These are phyloP conservation scores for Aspergillus sp. DNA, from an alignment of 2,329 filamentous ascomycete species.

Conservation along the genomic window DNA sequence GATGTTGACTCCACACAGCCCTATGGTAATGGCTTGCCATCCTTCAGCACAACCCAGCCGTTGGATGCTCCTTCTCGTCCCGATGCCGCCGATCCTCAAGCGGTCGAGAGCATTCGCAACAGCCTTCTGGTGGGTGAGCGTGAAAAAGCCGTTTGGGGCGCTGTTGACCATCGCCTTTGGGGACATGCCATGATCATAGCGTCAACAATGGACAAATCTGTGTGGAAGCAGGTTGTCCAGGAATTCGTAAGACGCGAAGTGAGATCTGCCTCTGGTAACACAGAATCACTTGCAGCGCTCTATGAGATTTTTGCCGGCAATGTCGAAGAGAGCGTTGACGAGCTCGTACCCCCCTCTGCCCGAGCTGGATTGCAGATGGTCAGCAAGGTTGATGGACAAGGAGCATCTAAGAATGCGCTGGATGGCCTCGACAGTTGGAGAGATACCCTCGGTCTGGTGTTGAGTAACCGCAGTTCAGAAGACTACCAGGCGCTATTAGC, in stretches of 20 bases:
- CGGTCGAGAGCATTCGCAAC: constrained; percentile 71
- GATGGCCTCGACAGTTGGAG: constrained; percentile 92
- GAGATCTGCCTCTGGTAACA: constrained; percentile 74
- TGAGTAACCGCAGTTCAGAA: constrained; percentile 82
- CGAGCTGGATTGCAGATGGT: constrained; percentile 90
- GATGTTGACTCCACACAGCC: constrained; percentile 31
- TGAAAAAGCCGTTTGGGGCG: constrained; percentile 89
- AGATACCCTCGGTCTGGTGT: constrained; percentile 80
- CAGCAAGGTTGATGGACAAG: constrained; percentile 65
- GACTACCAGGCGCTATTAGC: constrained; percentile 77
- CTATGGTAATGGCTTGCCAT: constrained; percentile 24
- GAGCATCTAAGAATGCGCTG: constrained; percentile 68
- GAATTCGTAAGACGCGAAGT: constrained; percentile 97
- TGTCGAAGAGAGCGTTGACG: constrained; percentile 89
- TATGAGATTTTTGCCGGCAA: constrained; percentile 96
- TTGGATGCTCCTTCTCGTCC: constrained; percentile 47
- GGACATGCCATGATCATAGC: constrained; percentile 93
- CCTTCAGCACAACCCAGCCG: constrained; percentile 43
- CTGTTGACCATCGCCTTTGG: constrained; percentile 92
- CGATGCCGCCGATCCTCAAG: constrained; percentile 69
- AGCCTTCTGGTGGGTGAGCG: constrained; percentile 77
- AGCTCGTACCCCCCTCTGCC: constrained; percentile 89
- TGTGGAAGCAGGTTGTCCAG: constrained; percentile 91
- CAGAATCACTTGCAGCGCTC: constrained; percentile 83
- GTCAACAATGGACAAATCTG: constrained; percentile 68